Base-by-base conservation (phyloP, 805 yeast species). In the Candida nitratophila region DNA sequence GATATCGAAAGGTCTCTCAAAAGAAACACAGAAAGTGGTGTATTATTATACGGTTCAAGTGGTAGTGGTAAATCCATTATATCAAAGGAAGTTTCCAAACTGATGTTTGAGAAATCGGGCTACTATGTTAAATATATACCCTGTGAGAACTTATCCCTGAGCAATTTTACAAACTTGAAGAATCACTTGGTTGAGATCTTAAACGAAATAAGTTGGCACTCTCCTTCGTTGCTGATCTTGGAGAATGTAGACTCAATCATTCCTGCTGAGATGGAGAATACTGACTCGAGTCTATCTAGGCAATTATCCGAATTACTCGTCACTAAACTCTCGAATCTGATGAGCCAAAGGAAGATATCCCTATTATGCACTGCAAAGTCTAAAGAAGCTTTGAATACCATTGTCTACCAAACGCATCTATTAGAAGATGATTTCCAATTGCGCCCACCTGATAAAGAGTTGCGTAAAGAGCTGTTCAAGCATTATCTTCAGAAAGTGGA, bases 51-150 rank as follows among this genome's bases (percentile, higher is more conserved):
- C 51, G 98, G 97, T 0, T 64, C 80, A 20, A 68, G 86, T 1
- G 97, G 96, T 0, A 75, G 87, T 48, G 98, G 98, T 0, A 91
- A 91, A 58, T 68, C 93, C 0, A 62, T 78, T 2, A 48, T 83
- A 2, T 55, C 80, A 15, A 60, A 69, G 3, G 65, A 71, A 22
- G 56, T 84, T 0, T 53, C 70, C 0, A 46, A 63, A 1, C 52
- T 53, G 10, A 54, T 85, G 7, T 47, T 55, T 9, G 42, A 59
- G 1, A 56, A 64, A 2, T 59, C 69, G 32, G 75, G 81, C 12
- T 73, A 71, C 52, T 59, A 69, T 54, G 59, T 80, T 27, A 70
- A 73, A 50, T 54, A 70, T 47, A 61, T 85, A 50, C 57, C 69
- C 11, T 78, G 93, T 61, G 78, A 79, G 42, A 52, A 68, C 16